phyloP scores from a whole-genome alignment of 2,329 filamentous ascomycete genomes.

The Kalmusia sp. region DNA sequence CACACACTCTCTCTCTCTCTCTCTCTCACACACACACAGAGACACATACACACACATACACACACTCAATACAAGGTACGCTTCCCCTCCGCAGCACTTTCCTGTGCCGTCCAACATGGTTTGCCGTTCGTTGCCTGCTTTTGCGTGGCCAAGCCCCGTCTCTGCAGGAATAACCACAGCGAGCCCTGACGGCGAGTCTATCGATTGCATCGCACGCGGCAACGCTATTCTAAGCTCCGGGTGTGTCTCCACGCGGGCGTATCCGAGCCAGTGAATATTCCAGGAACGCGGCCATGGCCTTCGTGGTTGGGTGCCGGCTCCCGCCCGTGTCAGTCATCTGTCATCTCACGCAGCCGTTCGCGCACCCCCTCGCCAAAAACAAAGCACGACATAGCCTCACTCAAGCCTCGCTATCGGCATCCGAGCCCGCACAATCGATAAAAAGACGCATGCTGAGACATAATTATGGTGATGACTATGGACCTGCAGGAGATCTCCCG shows the following conservation, averaged over 20 bases:
- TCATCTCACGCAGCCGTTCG: slow-evolving; percentile 7
- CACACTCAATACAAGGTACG: too few relatives aligned
- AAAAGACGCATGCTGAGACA: slow-evolving; percentile 15
- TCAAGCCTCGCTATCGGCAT: slow-evolving; percentile 22
- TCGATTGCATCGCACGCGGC: slow-evolving; percentile 13
- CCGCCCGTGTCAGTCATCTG: background rate
- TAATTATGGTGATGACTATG: slow-evolving; percentile 9
- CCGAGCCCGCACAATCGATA: slow-evolving; percentile 24
- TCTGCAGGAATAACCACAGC: slow-evolving; percentile 12
- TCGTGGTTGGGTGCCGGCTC: background rate
- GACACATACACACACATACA: too few relatives aligned
- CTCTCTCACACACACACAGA: too few relatives aligned
- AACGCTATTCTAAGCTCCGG: slow-evolving; percentile 26
- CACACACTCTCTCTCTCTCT: background rate
- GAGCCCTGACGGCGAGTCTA: background rate
- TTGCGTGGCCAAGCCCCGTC: slow-evolving; percentile 5
- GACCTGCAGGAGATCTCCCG: slow-evolving; percentile 10
- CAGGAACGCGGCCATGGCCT: background rate
- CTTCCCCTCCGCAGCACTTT: background rate
- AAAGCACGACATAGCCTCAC: slow-evolving; percentile 21
- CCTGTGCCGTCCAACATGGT: background rate
- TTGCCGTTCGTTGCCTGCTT: background rate
- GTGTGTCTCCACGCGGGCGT: slow-evolving; percentile 5
- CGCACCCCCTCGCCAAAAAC: slow-evolving; percentile 14
- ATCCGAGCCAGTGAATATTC: slow-evolving; percentile 13